Percentiles rank a stretch among this genome's conserved stretches.
Conservation (phyloP, 1,284 basidiomycete species). For the Amylostereum areolatum region DNA sequence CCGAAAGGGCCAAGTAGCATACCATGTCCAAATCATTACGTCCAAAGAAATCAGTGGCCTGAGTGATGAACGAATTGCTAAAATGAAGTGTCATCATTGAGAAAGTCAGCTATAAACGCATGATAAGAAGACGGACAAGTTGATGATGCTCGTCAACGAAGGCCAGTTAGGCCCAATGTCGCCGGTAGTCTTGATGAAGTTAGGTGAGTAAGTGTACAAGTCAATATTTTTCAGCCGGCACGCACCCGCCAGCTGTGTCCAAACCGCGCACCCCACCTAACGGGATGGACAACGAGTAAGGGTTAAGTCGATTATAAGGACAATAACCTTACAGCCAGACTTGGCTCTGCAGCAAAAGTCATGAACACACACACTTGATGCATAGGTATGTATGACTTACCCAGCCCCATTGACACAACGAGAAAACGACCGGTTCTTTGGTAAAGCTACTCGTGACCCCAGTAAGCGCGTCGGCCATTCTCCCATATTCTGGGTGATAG, state of each 20-base stretch:
- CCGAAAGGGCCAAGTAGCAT: background rate
- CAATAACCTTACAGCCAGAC: constrained; percentile 33
- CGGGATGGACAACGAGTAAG: background rate
- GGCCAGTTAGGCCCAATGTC: constrained; percentile 32
- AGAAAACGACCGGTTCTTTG: constrained; percentile 37
- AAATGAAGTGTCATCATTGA: background rate
- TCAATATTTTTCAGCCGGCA: constrained; percentile 13
- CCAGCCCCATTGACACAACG: constrained; percentile 48
- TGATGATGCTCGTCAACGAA: constrained; percentile 34
- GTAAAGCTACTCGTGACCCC: constrained; percentile 27
- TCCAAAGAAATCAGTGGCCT: constrained; percentile 4
- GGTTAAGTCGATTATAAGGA: background rate
- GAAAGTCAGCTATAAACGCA: background rate
- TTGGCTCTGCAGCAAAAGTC: constrained; percentile 25
- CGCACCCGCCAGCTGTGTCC: constrained; percentile 42
- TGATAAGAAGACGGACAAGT: constrained; percentile 25
- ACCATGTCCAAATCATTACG: constrained; percentile 5
- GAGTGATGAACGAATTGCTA: constrained; percentile 38
- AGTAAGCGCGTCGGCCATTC: constrained; percentile 42
- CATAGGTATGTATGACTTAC: constrained; percentile 20
- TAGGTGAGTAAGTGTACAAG: background rate
- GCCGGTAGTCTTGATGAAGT: constrained; percentile 19
- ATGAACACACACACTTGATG: background rate
- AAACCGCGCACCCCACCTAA: constrained; percentile 33
- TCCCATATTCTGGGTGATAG: constrained; percentile 34